Conservation (phyloP, 129 eudicot genomes). For the carrot (Daucus carota) region DH1_v3.0 NC_030384.2:30042001-30042500, state of each 20-base stretch:
- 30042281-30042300: slow-evolving; percentile 4
- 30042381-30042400: not conserved
- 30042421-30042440: not conserved
- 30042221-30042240: slow-evolving; percentile 83
- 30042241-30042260: slow-evolving; percentile 87
- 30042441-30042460: not conserved
- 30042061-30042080: not conserved
- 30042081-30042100: not conserved
- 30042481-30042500: not conserved
- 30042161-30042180: too few species aligned
- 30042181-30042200: slow-evolving; percentile 3
- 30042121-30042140: not conserved
- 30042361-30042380: not conserved
- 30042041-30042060: not conserved
- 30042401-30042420: not conserved
- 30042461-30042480: not conserved
- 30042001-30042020: too few species aligned
- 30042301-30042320: not conserved
- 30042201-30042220: slow-evolving; percentile 64
- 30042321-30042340: not conserved
- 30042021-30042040: not conserved
- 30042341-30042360: not conserved
- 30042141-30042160: not conserved
- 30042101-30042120: not conserved
- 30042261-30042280: slow-evolving; percentile 78